A percentile compares a stretch with the other conserved stretches of the same genome.
phyloP scores from a whole-genome alignment of 495 filamentous ascomycete genomes.

The Tuber umbilicatum region DNA sequence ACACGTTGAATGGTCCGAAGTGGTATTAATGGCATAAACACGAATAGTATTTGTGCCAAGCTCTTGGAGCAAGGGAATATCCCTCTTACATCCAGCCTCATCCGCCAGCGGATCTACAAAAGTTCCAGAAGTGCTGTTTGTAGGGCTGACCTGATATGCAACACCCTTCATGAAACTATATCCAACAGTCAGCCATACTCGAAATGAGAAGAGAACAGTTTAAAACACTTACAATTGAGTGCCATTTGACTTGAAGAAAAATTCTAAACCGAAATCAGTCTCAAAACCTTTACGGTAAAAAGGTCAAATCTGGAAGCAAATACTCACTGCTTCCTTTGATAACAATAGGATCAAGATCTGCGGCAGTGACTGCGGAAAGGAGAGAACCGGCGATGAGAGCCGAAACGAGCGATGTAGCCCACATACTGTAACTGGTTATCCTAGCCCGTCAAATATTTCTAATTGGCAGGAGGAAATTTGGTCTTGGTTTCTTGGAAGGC shows the following conservation, averaged over 20 bases:
- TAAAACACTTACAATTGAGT: conserved; percentile 63
- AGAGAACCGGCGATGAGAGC: conserved; percentile 38
- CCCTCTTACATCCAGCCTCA: conserved; percentile 61
- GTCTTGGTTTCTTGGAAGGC: conserved; percentile 10
- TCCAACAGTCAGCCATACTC: background rate
- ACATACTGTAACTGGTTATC: conserved; percentile 18
- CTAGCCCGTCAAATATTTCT: background rate
- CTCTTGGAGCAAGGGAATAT: conserved; percentile 70
- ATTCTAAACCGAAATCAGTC: conserved; percentile 49
- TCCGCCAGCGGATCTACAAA: conserved; percentile 68
- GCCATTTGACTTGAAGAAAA: conserved; percentile 65
- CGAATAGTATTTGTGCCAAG: conserved; percentile 85
- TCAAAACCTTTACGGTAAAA: background rate
- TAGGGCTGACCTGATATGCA: conserved; percentile 69
- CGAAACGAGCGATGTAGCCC: conserved; percentile 21
- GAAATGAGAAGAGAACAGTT: background rate
- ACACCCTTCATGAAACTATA: conserved; percentile 70
- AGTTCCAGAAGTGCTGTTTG: conserved; percentile 44
- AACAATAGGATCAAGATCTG: conserved; percentile 60
- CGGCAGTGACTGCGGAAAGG: conserved; percentile 50
- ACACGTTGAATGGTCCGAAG: conserved; percentile 68
- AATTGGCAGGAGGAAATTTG: conserved; percentile 10
- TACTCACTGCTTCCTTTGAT: conserved; percentile 48
- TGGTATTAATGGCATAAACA: conserved; percentile 84
- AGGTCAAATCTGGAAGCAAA: conserved; percentile 1